Base-by-base conservation (phyloP, 2,329 filamentous ascomycete species). In the Claviceps sp. region DNA sequence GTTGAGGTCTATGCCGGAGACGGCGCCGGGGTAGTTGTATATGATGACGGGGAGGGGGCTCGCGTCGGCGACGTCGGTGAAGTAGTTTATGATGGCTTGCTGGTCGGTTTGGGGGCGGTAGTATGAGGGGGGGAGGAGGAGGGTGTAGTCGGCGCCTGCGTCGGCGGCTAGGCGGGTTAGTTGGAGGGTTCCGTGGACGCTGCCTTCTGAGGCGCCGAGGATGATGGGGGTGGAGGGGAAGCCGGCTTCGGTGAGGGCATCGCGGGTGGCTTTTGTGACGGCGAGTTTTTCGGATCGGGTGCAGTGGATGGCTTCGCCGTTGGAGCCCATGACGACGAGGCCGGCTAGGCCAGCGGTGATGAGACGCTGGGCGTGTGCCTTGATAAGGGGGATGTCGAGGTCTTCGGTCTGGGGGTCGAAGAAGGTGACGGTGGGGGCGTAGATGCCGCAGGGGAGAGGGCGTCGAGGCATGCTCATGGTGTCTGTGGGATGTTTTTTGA, bases 11-110 rank as follows among this genome's bases (percentile, higher is more conserved):
- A 94, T 85, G 49, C 88, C 88, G 5, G 86, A 78, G 5, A 93
- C 88, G 48, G 87, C 88, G 50, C 87, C 88, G 1, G 88, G 88
- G 72, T 93, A 95, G 74, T 94, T 95, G 78, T 95, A 95, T 47
- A 95, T 72, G 57, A 94, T 78, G 51, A 95, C 67, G n/a, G 87
- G 86, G 8, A 93, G 70, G 5, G 86, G 84, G 49, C 82, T 86
- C 41, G 67, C 75, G 65, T 91, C 85, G 47, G 88, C 88, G 5
- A 95, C 86, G 52, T 77, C 76, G 52, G 73, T 78, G 71, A 84
- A 90, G 72, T 85, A 90, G 59, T 84, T 78, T 62, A 82, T 77
- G 54, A 94, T 74, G 55, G 85, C 77, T 49, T 81, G 76, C 60
- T 90, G 85, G 64, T 86, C 84, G 67, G 87, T 83, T 59, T 85